A percentile compares a stretch with the other conserved stretches of the same genome.
phyloP scores from a whole-genome alignment of 108 stramenopile genomes.

The Conticribra weissflogii region DNA sequence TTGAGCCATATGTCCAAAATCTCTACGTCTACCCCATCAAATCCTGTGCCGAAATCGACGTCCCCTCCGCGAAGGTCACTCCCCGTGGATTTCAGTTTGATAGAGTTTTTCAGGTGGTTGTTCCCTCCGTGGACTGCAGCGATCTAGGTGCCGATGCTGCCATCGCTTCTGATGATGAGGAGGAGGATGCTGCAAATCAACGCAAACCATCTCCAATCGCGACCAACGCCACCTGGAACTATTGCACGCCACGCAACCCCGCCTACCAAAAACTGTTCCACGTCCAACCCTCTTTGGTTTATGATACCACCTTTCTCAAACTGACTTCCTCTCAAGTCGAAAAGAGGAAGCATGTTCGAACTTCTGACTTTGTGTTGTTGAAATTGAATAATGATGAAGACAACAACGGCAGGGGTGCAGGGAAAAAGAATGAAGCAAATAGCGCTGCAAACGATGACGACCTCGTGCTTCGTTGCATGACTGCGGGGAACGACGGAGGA shows the following conservation, averaged over 20 bases:
- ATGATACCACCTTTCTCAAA: neutral
- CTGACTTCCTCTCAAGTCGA: conserved; percentile 1
- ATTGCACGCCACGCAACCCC: conserved; percentile 45
- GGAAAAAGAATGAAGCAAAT: too few relatives aligned
- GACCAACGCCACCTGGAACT: conserved; percentile 18
- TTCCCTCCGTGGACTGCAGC: too few relatives aligned
- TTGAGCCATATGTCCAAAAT: neutral
- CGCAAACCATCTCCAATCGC: too few relatives aligned
- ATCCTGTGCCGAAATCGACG: conserved; percentile 40
- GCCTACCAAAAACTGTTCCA: conserved; percentile 46
- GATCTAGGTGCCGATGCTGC: too few relatives aligned
- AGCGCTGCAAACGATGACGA: too few relatives aligned
- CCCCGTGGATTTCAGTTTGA: conserved; percentile 41
- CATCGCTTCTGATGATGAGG: too few relatives aligned
- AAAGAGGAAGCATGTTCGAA: conserved; percentile 4
- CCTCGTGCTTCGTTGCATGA: conserved; percentile 28
- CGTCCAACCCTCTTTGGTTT: conserved; percentile 17
- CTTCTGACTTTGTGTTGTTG: too few relatives aligned
- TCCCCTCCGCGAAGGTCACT: conserved; percentile 19
- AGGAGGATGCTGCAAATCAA: too few relatives aligned
- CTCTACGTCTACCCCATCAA: conserved; percentile 51
- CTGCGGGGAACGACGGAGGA: too few relatives aligned
- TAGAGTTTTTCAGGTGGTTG: conserved; percentile 54
- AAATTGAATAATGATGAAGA: too few relatives aligned
- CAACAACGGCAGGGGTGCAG: too few relatives aligned